Evolutionary conservation across 208 protist species (phyloP), one percentile per base, ranked within the genome.

Genomic region (Acanthamoeba triangularis): DNA sequence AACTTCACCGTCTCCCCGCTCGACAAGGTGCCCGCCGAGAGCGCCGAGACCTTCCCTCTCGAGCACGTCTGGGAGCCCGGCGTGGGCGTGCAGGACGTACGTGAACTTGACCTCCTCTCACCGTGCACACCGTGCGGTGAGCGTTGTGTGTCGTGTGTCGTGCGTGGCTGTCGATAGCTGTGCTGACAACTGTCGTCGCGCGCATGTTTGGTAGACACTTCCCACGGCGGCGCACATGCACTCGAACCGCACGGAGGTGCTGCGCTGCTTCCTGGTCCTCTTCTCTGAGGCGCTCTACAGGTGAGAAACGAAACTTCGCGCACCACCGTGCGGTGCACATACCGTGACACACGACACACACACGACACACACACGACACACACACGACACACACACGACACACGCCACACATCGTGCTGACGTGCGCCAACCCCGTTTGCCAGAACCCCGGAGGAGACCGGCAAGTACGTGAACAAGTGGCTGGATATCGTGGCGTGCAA

Each of bases 1-100:
- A 90, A 90, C 82, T 90, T 90, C 37, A 90, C 82, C 23, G 56
- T 90, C 56, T 67, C 47, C 18, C 82, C 82, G 30, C 47, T 33
- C 35, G 67, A 65, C 20, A 3, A 23, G 16, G 16, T 28, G 28
- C 49, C 37, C 25, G 80, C 33, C 56, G 49, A 49, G n/a, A 63
- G 44, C 52, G 80, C 7, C 33, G 54, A 65, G 18, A 61, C 25
- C 47, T 61, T 90, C 16, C 56, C 54, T 63, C 33, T 90, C 33
- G 47, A 90, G 28, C 35, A 90, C 30, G 82, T 67, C 16, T 90
- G 72, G 72, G 28, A 18, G 18, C 20, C 37, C 47, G 37, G 28
- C 49, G 37, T 61, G 56, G 28, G 30, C 56, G 33, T 63, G 11
- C 30, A 90, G 28, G 33, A 41, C 30, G 28, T 61, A 78, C 35